Evolutionary conservation across 2,329 filamentous ascomycete species (phyloP).

Genomic region (Cercospora berteroae): DNA sequence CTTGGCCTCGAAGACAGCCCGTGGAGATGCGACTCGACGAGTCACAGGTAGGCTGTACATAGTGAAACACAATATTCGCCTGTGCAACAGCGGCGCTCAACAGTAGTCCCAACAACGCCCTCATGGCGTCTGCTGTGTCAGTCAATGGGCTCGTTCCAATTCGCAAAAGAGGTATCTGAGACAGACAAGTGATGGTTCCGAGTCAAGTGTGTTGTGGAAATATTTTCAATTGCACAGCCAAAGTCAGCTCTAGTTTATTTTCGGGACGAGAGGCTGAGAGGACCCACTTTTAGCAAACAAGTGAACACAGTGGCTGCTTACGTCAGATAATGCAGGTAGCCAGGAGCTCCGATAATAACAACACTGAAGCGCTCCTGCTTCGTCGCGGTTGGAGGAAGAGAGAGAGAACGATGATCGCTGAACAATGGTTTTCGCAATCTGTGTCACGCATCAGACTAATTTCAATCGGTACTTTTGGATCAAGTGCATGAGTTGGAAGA

Average conservation of each 20-base stretch:
- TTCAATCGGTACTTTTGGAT: no score
- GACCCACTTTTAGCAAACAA: neutral
- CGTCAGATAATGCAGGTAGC: neutral
- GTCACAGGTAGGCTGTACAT: conserved; percentile 48
- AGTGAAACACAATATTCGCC: conserved; percentile 52
- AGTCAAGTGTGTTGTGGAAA: neutral
- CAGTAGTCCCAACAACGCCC: neutral
- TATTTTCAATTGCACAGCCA: no score
- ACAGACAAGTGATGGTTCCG: neutral
- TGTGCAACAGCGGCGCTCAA: neutral
- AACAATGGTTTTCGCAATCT: no score
- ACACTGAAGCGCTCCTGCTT: neutral
- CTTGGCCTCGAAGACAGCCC: conserved; percentile 41
- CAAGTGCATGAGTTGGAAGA: no score
- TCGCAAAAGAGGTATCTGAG: neutral
- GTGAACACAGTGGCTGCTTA: neutral
- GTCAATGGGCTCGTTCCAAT: no score
- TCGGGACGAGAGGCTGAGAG: neutral
- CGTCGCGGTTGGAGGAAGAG: no score
- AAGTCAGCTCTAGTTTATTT: no score
- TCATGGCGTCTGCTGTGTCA: no score
- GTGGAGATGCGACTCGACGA: conserved; percentile 24
- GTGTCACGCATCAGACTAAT: no score
- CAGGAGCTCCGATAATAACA: neutral
- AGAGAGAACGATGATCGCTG: neutral